Conservation (phyloP, 495 filamentous ascomycete genomes). For the Eremomyces bilateralis region DNA sequence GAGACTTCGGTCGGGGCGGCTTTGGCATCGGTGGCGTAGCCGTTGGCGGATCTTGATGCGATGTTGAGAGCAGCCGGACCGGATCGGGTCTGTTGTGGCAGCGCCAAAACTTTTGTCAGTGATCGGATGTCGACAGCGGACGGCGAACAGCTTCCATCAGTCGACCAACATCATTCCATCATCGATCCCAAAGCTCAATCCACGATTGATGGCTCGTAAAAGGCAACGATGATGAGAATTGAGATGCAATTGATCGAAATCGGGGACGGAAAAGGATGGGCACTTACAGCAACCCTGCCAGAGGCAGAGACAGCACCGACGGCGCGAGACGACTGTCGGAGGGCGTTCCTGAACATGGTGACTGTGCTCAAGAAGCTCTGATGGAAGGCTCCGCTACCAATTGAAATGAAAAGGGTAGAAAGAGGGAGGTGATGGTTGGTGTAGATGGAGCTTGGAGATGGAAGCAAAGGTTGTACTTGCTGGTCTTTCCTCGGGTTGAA, state of each 20-base stretch:
- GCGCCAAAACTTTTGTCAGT: no score
- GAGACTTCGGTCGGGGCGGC: conserved; percentile 94
- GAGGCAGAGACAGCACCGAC: conserved; percentile 80
- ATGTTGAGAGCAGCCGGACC: conserved; percentile 52
- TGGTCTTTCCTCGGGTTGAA: no score
- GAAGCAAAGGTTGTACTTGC: no score
- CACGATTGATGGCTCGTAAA: no score
- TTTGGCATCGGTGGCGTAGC: conserved; percentile 86
- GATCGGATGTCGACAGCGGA: conserved; percentile 15
- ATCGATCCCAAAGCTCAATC: no score
- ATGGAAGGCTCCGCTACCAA: conserved; percentile 12
- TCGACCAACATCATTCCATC: no score
- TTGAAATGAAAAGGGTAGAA: conserved; percentile 14
- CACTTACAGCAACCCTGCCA: conserved; percentile 70
- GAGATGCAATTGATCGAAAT: no score
- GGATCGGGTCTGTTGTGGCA: conserved; percentile 51
- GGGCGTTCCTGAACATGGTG: conserved; percentile 93
- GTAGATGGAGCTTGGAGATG: conserved; percentile 5
- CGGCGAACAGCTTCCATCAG: no score
- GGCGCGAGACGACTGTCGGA: conserved; percentile 83
- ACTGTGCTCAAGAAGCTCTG: conserved; percentile 31
- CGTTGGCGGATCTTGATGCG: conserved; percentile 56
- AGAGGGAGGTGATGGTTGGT: conserved; percentile 9
- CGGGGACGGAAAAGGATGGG: no score
- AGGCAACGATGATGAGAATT: no score